Conservation (phyloP, 2,329 filamentous ascomycete genomes). For the Penicillium oxalicum region DNA sequence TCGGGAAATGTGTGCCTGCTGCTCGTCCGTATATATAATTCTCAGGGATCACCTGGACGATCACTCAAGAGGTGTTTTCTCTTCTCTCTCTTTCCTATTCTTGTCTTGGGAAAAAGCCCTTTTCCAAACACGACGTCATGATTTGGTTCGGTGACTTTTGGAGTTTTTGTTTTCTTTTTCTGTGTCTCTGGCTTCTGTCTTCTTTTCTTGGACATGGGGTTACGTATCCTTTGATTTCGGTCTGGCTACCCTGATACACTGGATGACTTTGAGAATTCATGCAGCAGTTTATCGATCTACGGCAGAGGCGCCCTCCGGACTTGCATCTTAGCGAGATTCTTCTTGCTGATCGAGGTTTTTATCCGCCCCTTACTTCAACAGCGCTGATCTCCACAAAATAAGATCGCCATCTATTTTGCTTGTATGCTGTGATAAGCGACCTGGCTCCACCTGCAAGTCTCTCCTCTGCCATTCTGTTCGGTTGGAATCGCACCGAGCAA, state of each 20-base stretch:
- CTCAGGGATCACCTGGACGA: conserved; percentile 23
- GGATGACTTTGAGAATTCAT: background rate
- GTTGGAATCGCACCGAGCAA: too few species aligned
- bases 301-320: background rate
- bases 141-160: conserved; percentile 17
- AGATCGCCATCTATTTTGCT: too few species aligned
- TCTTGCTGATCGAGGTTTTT: too few species aligned
- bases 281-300: too few species aligned
- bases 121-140: conserved; percentile 21
- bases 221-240: conserved; percentile 7
- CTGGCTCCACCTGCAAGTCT: too few species aligned
- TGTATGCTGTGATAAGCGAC: too few species aligned
- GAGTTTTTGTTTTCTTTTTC: conserved; percentile 16
- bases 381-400: too few species aligned
- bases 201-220: background rate
- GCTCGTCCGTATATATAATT: conserved; percentile 19
- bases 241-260: conserved; percentile 2
- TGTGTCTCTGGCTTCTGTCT: conserved; percentile 1
- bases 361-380: too few species aligned
- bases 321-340: too few species aligned
- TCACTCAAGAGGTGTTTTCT: conserved; percentile 15
- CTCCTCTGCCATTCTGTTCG: too few species aligned
- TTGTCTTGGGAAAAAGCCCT: background rate
- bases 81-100: background rate
- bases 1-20: background rate